Conservation (phyloP, 2,329 filamentous ascomycete genomes). For the Helotiales sp. region DNA sequence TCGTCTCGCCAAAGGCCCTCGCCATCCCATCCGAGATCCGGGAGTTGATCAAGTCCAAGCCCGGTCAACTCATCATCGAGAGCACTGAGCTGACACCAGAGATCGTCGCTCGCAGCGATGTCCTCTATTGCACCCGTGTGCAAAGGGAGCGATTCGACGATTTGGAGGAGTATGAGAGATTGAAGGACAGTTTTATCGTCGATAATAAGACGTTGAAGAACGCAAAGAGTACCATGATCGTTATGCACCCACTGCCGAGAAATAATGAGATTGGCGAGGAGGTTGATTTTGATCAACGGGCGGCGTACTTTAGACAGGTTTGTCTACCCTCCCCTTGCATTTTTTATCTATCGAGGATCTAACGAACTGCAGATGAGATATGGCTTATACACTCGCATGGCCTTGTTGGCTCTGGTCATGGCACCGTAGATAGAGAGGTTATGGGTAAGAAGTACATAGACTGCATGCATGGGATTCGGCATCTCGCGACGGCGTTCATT, state of each 20-base stretch:
- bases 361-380: conserved; percentile 79
- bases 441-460: background rate
- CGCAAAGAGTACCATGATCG: conserved; percentile 90
- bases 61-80: conserved; percentile 79
- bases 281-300: conserved; percentile 95
- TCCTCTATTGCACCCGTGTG: conserved; percentile 95
- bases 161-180: conserved; percentile 77
- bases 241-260: conserved; percentile 93
- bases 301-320: conserved; percentile 99
- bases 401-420: conserved; percentile 92
- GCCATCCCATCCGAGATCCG: conserved; percentile 77
- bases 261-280: conserved; percentile 94
- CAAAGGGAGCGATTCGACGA: conserved; percentile 96
- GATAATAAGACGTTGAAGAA: conserved; percentile 89
- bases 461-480: background rate
- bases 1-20: conserved; percentile 82
- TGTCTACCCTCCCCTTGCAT: conserved; percentile 48
- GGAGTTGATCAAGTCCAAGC: conserved; percentile 67
- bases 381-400: conserved; percentile 97
- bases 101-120: conserved; percentile 84
- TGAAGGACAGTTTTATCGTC: conserved; percentile 88
- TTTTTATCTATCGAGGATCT: conserved; percentile 14
- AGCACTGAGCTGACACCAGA: conserved; percentile 82
- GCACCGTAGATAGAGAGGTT: conserved; percentile 44
- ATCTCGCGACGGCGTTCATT: background rate